Base-by-base conservation (phyloP, 495 filamentous ascomycete genomes). In the Lepraria neglecta region DNA sequence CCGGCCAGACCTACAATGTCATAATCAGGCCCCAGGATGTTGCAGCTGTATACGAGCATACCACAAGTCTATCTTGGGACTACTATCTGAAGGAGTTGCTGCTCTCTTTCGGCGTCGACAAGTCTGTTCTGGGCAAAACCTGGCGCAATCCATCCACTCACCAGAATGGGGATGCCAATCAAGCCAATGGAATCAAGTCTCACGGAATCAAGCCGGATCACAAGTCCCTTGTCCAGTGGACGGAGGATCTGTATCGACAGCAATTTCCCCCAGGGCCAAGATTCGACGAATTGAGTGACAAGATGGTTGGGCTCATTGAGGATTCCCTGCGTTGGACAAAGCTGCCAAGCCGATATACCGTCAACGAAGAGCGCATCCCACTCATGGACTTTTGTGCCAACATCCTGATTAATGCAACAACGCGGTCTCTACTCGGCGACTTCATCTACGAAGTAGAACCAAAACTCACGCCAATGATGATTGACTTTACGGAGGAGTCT, bases 191-290 rank as follows among this genome's bases (percentile, higher is more conserved):
- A 9, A 11, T 42, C n/a, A 56, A 38, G 12, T 24, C 21, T 17
- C 21, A n/a, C 14, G 27, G 12, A n/a, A 3, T 45, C 9, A 33
- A 40, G 31, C 56, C 27, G 6, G 24, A 53, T 14, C 56, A 52
- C 17, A 60, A 50, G 35, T 56, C 43, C 11, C 19, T 59, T 10
- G 19, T 51, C 17, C 55, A 55, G 21, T 27, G 17, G 19, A 38
- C 28, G 2, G 21, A 59, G 19, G 56, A 60, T 42, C n/a, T 63
- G 2, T 54, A 62, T 43, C 35, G 45, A 51, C 54, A 56, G 35
- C 67, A 69, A 47, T 50, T 70, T 24, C 58, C 61, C 21, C 68
- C 64, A 15, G 68, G 68, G 12, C 56, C 53, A 19, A 61, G 61
- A 46, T 58, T 64, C 27, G 57, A 68, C n/a, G 27, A 31, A 14